Evolutionary conservation across 2,329 filamentous ascomycete species (phyloP).

Genomic region (Davidsoniella eucalypti): DNA sequence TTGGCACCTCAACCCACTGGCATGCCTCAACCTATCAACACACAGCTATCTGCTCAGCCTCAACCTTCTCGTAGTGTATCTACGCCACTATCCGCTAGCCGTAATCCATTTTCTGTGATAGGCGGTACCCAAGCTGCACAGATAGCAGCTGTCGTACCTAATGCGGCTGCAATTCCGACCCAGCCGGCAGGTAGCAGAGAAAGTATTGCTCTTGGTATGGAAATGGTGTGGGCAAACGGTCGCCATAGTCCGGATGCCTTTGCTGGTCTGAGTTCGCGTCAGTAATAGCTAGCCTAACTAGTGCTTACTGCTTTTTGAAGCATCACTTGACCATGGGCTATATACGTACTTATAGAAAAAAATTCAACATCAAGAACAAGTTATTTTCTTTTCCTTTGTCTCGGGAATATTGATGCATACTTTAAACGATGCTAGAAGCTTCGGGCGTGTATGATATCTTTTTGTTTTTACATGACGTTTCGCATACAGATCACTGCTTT

Average conservation of each 20-base stretch:
- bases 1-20: constrained; percentile 13
- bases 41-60: constrained; percentile 13
- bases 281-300: constrained; percentile 15
- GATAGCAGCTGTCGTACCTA: constrained; percentile 14
- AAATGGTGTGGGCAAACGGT: constrained; percentile 50
- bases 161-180: constrained; percentile 23
- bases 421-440: too few relatives aligned
- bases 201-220: constrained; percentile 50
- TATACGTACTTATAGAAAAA: too few relatives aligned
- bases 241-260: constrained; percentile 69
- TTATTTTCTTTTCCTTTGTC: not conserved
- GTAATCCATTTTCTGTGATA: constrained; percentile 38
- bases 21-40: constrained; percentile 1
- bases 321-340: too few relatives aligned
- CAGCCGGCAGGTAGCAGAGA: constrained; percentile 39
- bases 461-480: too few relatives aligned
- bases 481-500: too few relatives aligned
- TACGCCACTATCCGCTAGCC: constrained; percentile 26
- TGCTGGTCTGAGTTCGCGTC: constrained; percentile 52
- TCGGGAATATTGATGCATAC: too few relatives aligned
- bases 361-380: not conserved
- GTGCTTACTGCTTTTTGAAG: too few relatives aligned
- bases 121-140: constrained; percentile 16
- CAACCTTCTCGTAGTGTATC: constrained; percentile 18
- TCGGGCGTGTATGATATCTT: too few relatives aligned